phyloP scores from a whole-genome alignment of 495 filamentous ascomycete species.

The Lepraria neglecta region DNA sequence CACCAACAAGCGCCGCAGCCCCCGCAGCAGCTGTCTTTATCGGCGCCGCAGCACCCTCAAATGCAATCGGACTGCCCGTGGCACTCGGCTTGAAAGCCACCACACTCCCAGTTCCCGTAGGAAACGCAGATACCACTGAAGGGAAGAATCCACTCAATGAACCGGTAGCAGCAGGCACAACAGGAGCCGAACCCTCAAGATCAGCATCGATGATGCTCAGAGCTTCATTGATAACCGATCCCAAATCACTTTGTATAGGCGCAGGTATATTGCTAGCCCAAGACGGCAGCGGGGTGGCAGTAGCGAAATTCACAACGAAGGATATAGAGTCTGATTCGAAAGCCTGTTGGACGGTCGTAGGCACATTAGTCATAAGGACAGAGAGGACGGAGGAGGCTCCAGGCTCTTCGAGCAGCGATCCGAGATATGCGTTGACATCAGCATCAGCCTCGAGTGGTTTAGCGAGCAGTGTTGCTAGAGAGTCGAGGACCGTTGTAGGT shows the following conservation, averaged over 20 bases:
- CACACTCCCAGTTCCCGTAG: conserved; percentile 7
- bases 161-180: background rate
- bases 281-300: conserved; percentile 9
- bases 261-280: conserved; percentile 16
- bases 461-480: conserved; percentile 9
- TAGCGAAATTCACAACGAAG: conserved; percentile 13
- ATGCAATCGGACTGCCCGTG: conserved; percentile 4
- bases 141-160: conserved; percentile 3
- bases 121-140: background rate
- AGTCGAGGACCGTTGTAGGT: conserved; percentile 11
- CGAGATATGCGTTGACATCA: conserved; percentile 6
- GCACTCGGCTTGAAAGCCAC: background rate
- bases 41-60: conserved; percentile 8
- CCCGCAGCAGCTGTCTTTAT: conserved; percentile 15
- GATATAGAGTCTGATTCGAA: conserved; percentile 1
- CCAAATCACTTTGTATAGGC: conserved; percentile 17
- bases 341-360: conserved; percentile 13
- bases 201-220: conserved; percentile 18
- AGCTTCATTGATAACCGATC: conserved; percentile 14
- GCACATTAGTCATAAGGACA: background rate
- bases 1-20: background rate
- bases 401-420: conserved; percentile 11
- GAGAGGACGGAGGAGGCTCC: conserved; percentile 1
- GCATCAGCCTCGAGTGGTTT: conserved; percentile 8
- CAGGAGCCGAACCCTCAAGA: background rate